Conservation (phyloP, 2,329 filamentous ascomycete species). For the Microdochium paspali region DNA sequence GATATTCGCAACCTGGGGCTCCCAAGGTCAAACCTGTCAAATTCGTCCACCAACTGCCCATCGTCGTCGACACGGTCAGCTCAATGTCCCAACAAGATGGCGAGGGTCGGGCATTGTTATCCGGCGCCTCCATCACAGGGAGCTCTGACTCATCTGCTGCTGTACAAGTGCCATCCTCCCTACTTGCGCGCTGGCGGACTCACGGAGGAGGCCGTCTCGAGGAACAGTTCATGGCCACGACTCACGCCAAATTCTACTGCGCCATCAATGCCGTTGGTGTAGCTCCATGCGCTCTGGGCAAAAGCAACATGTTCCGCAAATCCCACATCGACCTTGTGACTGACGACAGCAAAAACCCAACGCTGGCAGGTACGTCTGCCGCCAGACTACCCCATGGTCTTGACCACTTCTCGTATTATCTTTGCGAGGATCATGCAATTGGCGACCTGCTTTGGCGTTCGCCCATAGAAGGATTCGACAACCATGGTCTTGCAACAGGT, state of each 20-base stretch:
- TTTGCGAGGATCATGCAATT: conserved; percentile 96
- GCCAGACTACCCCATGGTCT: conserved; percentile 53
- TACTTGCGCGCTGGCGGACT: conserved; percentile 19
- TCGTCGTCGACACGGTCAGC: conserved; percentile 67
- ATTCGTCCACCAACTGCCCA: conserved; percentile 87
- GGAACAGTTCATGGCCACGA: conserved; percentile 87
- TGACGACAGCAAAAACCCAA: conserved; percentile 33
- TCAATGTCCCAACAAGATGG: conserved; percentile 15
- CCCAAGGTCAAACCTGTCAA: conserved; percentile 57
- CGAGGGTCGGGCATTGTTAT: conserved; percentile 21
- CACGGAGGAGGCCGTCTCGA: conserved; percentile 75
- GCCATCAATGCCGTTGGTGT: conserved; percentile 90
- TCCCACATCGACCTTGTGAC: conserved; percentile 76
- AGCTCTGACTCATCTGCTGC: conserved; percentile 19
- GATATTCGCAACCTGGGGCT: conserved; percentile 40
- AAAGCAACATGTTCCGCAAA: conserved; percentile 97
- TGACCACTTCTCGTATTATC: conserved; percentile 90
- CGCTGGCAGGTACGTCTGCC: conserved; percentile 24
- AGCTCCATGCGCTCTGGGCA: conserved; percentile 90
- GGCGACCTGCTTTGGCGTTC: conserved; percentile 83
- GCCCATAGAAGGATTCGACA: conserved; percentile 53
- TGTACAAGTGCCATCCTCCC: conserved; percentile 13
- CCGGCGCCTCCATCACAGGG: conserved; percentile 21
- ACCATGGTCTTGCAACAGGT: conserved; percentile 76
- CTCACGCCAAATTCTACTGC: conserved; percentile 94